These are phyloP conservation scores for Dillenia turbinata DNA, from an alignment of 164 flowering plant genomes.

Conservation along the genomic window DNA sequence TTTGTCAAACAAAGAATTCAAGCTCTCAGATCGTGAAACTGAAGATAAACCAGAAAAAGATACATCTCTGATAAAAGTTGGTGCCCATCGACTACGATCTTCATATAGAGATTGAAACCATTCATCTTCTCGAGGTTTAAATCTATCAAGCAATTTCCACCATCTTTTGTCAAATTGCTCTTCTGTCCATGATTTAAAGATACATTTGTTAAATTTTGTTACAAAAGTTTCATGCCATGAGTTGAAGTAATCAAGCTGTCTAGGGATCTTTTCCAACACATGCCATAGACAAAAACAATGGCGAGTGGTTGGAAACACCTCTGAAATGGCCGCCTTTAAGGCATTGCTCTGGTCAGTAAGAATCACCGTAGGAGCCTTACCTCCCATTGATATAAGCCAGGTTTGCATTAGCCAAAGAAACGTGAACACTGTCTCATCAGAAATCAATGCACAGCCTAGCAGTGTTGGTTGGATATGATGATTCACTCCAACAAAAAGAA, in stretches of 20 bases:
- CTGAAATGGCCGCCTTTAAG: slow-evolving; percentile 30
- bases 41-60: slow-evolving; percentile 42
- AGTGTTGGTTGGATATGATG: slow-evolving; percentile 43
- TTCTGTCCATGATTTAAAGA: slow-evolving; percentile 38
- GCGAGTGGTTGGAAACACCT: slow-evolving; percentile 35
- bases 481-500: slow-evolving; percentile 44
- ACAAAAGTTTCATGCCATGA: slow-evolving; percentile 29
- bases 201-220: slow-evolving; percentile 36
- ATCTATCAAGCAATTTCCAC: slow-evolving; percentile 37
- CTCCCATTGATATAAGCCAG: slow-evolving; percentile 46
- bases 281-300: slow-evolving; percentile 43
- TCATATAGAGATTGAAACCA: slow-evolving; percentile 43
- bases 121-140: slow-evolving; percentile 34
- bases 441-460: slow-evolving; percentile 48
- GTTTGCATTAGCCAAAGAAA: slow-evolving; percentile 47
- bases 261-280: slow-evolving; percentile 36
- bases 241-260: slow-evolving; percentile 29
- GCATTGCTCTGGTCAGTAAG: slow-evolving; percentile 40
- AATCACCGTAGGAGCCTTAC: slow-evolving; percentile 35
- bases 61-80: slow-evolving; percentile 33
- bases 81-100: slow-evolving; percentile 40
- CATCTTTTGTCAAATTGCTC: slow-evolving; percentile 49
- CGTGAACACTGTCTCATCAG: slow-evolving; percentile 39
- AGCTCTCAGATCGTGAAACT: slow-evolving; percentile 25
- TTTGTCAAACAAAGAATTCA: slow-evolving; percentile 30